phyloP scores from a whole-genome alignment of 176 grass and related monocot genomes.

The Triticum timopheevii region DNA sequence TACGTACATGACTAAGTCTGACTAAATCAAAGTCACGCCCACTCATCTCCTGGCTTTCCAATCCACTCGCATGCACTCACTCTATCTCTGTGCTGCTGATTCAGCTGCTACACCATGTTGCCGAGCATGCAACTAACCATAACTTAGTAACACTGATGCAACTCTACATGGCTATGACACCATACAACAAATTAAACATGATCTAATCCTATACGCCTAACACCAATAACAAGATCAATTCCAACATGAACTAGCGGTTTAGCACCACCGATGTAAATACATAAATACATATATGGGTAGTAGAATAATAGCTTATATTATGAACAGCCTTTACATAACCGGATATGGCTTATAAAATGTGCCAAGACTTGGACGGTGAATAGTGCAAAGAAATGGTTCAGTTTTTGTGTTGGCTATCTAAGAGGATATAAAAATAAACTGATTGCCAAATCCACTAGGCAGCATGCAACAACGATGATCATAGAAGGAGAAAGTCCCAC shows the following conservation, averaged over 20 bases:
- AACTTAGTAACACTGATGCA: no score
- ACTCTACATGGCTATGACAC: no score
- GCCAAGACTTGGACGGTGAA: background rate
- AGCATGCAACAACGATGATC: background rate
- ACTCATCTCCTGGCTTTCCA: no score
- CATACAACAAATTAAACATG: no score
- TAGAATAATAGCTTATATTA: slow-evolving; percentile 7
- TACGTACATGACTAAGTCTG: no score
- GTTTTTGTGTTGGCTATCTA: background rate
- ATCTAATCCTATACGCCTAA: no score
- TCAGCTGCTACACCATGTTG: no score
- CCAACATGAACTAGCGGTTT: background rate
- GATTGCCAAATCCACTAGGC: background rate
- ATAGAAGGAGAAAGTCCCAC: background rate
- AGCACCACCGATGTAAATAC: background rate
- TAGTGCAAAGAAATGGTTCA: background rate
- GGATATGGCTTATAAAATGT: background rate
- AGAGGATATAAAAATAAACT: background rate
- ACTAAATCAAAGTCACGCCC: no score
- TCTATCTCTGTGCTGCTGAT: no score
- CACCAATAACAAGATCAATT: no score
- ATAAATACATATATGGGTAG: background rate
- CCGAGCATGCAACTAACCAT: no score
- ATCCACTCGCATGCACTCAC: no score
- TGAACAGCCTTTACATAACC: background rate